A percentile compares a stretch with the other conserved stretches of the same genome.
Conservation (phyloP, 352 stramenopile genomes). For the Phytophthora pluvialis region DNA sequence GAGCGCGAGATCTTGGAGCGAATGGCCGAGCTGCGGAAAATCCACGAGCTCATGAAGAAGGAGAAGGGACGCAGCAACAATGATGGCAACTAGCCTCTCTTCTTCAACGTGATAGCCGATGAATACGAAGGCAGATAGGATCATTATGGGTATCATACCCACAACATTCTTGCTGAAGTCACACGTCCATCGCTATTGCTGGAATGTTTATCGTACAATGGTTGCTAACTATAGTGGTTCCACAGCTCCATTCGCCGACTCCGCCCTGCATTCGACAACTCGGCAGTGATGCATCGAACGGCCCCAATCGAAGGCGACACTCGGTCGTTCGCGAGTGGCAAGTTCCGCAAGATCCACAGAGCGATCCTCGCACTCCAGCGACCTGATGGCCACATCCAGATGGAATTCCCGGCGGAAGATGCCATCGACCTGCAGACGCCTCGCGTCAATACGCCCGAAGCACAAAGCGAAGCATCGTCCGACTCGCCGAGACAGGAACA, state of each 20-base stretch:
- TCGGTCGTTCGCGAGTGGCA: slow-evolving; percentile 11
- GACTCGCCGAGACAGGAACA: neutral
- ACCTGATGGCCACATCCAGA: slow-evolving; percentile 46
- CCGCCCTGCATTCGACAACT: neutral
- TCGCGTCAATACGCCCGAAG: neutral
- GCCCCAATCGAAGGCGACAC: slow-evolving; percentile 1
- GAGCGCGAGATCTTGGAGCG: slow-evolving; percentile 73
- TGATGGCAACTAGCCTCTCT: slow-evolving; percentile 4
- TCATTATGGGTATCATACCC: neutral
- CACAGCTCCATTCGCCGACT: slow-evolving; percentile 5
- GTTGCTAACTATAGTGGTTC: slow-evolving; percentile 13
- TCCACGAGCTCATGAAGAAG: slow-evolving; percentile 67
- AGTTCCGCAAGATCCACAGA: slow-evolving; percentile 19
- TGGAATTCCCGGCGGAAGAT: slow-evolving; percentile 47
- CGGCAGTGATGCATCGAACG: slow-evolving; percentile 9
- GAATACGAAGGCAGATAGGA: neutral
- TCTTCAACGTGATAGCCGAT: neutral
- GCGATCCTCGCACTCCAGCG: slow-evolving; percentile 25
- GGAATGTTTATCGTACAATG: slow-evolving; percentile 6
- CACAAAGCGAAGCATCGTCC: neutral
- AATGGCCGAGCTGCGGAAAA: slow-evolving; percentile 65
- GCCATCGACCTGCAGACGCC: slow-evolving; percentile 27
- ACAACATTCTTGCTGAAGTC: neutral
- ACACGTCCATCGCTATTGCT: neutral
- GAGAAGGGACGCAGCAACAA: slow-evolving; percentile 34